A percentile compares a stretch with the other conserved stretches of the same genome.
Conservation (phyloP, 345 rosid genomes). For the Hirschfeldia incana region DNA sequence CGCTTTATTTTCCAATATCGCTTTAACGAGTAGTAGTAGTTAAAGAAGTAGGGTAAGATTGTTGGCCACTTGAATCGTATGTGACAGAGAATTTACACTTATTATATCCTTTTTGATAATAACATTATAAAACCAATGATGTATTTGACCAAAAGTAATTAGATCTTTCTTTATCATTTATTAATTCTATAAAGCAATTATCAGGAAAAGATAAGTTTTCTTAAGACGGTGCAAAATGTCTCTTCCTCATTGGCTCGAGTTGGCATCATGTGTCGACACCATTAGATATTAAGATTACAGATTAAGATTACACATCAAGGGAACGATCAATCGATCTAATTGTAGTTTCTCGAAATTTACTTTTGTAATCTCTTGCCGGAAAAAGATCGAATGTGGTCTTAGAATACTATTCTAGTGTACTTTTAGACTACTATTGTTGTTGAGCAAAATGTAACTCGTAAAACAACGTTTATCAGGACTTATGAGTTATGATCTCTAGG, state of each 20-base stretch:
- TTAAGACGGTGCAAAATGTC: conserved; percentile 32
- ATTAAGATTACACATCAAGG: background rate
- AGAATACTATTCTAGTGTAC: background rate
- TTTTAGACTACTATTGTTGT: background rate
- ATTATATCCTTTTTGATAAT: conserved; percentile 26
- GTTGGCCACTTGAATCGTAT: conserved; percentile 39
- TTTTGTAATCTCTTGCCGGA: background rate
- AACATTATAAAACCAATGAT: conserved; percentile 24
- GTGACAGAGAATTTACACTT: conserved; percentile 28
- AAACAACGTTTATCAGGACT: background rate
- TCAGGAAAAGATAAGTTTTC: conserved; percentile 30
- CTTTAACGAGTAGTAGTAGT: conserved; percentile 40
- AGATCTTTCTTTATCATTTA: conserved; percentile 24
- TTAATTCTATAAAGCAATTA: conserved; percentile 22
- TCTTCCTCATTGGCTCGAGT: conserved; percentile 4
- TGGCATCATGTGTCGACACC: conserved; percentile 21
- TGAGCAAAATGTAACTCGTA: background rate
- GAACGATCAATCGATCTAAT: background rate
- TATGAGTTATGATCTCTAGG: background rate
- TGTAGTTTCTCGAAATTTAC: background rate
- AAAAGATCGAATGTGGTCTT: background rate
- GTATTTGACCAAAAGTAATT: conserved; percentile 17
- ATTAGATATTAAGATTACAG: background rate
- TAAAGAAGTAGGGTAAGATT: conserved; percentile 42
- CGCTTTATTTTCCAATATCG: conserved; percentile 35